Percentiles rank a stretch among this genome's conserved stretches.
Conservation (phyloP, 192 early-diverging fungal genomes). For the Borealophlyctis nickersoniae region DNA sequence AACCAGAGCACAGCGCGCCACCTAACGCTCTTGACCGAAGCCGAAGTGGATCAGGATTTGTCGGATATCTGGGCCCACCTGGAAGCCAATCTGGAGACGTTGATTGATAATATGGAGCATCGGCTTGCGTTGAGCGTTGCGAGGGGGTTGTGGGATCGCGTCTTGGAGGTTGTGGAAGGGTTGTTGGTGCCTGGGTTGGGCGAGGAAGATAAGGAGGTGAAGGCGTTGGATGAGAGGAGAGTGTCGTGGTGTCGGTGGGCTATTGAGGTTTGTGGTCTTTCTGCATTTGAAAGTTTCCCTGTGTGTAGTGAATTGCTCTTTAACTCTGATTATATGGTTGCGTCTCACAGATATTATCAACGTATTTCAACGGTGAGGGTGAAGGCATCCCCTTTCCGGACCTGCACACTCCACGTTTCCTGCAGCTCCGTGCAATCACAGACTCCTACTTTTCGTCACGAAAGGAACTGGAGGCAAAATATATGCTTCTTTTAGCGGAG, state of each 20-base stretch:
- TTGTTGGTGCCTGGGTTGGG: conserved; percentile 29
- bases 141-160: conserved; percentile 24
- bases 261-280: conserved; percentile 25
- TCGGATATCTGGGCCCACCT: conserved; percentile 24
- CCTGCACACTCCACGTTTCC: conserved; percentile 15
- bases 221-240: conserved; percentile 25
- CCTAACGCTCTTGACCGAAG: neutral
- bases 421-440: conserved; percentile 7
- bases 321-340: neutral
- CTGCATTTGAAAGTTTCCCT: too few relatives aligned
- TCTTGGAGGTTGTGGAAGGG: conserved; percentile 19
- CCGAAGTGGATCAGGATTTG: conserved; percentile 24
- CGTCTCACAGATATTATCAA: neutral
- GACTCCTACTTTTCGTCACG: conserved; percentile 19
- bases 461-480: conserved; percentile 15
- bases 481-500: neutral
- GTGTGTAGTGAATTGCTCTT: neutral
- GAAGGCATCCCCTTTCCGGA: conserved; percentile 22
- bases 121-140: conserved; percentile 23
- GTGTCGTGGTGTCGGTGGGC: conserved; percentile 18
- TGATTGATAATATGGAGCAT: conserved; percentile 23
- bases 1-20: neutral
- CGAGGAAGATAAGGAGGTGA: conserved; percentile 25
- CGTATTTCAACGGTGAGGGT: conserved; percentile 27
- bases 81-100: conserved; percentile 35